Conservation (phyloP, 2,329 filamentous ascomycete genomes). For the Beauveria asiatica region DNA sequence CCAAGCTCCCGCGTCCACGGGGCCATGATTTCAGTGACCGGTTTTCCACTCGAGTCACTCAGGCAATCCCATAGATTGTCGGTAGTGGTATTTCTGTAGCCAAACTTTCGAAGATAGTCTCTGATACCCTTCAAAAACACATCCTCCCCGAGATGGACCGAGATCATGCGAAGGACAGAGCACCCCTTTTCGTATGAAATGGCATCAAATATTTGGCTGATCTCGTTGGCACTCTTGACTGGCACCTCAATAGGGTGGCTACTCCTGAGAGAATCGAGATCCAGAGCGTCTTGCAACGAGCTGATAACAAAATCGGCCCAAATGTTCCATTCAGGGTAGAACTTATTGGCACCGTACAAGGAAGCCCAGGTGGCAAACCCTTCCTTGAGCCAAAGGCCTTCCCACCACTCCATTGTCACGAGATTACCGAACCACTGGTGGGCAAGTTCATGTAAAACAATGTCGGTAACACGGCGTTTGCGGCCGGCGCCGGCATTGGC, state of each 20-base stretch:
- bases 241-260: slow-evolving; percentile 95
- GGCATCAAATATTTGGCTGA: slow-evolving; percentile 96
- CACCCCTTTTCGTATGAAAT: slow-evolving; percentile 99
- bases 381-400: slow-evolving; percentile 93
- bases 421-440: slow-evolving; percentile 98
- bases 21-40: slow-evolving; percentile 81
- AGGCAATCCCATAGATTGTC: slow-evolving; percentile 85
- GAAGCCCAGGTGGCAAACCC: slow-evolving; percentile 59
- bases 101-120: slow-evolving; percentile 87
- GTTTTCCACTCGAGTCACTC: slow-evolving; percentile 81
- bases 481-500: slow-evolving; percentile 84
- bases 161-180: slow-evolving; percentile 94
- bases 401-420: slow-evolving; percentile 98
- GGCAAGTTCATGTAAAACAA: slow-evolving; percentile 91
- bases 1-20: slow-evolving; percentile 97
- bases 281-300: slow-evolving; percentile 78
- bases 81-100: slow-evolving; percentile 90
- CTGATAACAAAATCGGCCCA: slow-evolving; percentile 95
- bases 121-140: slow-evolving; percentile 87
- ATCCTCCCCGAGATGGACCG: slow-evolving; percentile 91
- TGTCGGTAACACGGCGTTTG: slow-evolving; percentile 89
- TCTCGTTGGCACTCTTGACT: slow-evolving; percentile 88
- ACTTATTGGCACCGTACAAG: slow-evolving; percentile 76
- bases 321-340: slow-evolving; percentile 97
- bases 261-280: slow-evolving; percentile 83